Conservation (phyloP, 768 basidiomycete species). For the Multifurca ochricompacta region DNA sequence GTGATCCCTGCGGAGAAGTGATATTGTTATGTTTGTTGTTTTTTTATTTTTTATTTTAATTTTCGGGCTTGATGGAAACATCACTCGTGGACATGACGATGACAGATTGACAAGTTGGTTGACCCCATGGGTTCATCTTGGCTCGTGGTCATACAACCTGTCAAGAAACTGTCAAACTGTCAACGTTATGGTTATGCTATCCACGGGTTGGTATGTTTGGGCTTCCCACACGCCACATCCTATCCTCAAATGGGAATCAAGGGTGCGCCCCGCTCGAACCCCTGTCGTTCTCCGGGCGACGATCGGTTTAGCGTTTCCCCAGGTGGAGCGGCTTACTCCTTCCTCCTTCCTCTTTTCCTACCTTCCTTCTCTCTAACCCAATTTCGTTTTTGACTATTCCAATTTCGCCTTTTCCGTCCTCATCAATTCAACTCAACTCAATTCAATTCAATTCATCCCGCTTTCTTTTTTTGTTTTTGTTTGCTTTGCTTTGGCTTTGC, state of each 20-base stretch:
- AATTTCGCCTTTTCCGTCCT: too few species aligned
- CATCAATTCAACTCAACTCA: not conserved
- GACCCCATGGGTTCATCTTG: too few species aligned
- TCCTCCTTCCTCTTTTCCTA: not conserved
- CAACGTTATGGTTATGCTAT: not conserved
- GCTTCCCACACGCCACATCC: not conserved
- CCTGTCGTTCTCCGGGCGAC: not conserved
- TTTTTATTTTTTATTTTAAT: too few species aligned
- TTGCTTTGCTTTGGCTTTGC: too few species aligned
- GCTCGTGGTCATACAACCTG: not conserved
- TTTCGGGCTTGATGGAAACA: too few species aligned
- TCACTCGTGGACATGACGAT: slow-evolving; percentile 1
- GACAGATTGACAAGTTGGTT: not conserved
- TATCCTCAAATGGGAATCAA: not conserved
- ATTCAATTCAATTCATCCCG: too few species aligned
- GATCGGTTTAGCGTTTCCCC: slow-evolving; percentile 10
- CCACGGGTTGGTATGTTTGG: not conserved
- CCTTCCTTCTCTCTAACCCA: slow-evolving; percentile 17
- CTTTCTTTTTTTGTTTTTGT: too few species aligned
- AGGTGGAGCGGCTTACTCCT: slow-evolving; percentile 9
- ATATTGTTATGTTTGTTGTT: not conserved
- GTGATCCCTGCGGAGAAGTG: slow-evolving; percentile 11
- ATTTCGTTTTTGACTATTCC: slow-evolving; percentile 26
- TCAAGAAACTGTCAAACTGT: too few species aligned
- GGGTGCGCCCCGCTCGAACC: not conserved